These are phyloP conservation scores for Triticum turgidum DNA, from an alignment of 176 grass and related monocot species.

Conservation along the genomic window DNA sequence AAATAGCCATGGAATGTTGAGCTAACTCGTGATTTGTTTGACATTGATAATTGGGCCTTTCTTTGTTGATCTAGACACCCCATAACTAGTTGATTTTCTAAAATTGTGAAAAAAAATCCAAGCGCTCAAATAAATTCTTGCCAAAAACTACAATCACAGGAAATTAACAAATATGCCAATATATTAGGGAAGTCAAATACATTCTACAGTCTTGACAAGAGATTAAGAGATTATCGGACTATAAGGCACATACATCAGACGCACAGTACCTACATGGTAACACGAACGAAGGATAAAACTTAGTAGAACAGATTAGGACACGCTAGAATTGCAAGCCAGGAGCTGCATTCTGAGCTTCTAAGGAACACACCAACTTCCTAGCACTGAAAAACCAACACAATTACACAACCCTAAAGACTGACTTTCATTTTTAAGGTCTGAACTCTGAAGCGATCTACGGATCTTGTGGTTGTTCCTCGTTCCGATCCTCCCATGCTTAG, in stretches of 20 bases:
- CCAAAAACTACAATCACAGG: not conserved
- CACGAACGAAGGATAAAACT: conserved; percentile 9
- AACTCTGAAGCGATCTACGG: not conserved
- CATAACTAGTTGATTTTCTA: not conserved
- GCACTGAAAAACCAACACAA: conserved; percentile 20
- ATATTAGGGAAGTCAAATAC: not conserved
- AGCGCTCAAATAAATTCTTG: not conserved
- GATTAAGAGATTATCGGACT: conserved; percentile 4
- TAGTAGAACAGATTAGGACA: not conserved
- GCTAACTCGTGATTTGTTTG: not conserved
- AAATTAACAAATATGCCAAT: not conserved
- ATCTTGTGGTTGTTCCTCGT: not conserved
- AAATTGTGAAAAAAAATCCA: not conserved
- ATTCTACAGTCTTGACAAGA: not conserved
- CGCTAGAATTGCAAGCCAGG: conserved; percentile 12
- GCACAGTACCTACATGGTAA: not conserved
- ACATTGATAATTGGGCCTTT: not conserved
- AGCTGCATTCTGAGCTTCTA: not conserved
- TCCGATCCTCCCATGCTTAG: conserved; percentile 2
- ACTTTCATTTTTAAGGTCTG: not conserved
- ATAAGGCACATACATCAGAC: not conserved
- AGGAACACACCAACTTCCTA: conserved; percentile 28
- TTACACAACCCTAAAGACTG: not conserved
- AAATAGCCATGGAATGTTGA: not conserved
- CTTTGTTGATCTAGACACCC: too few relatives aligned